Evolutionary conservation across 257 asterid species (phyloP), one percentile per base, ranked within the genome.

Genomic region (Fraxinus quadrangulata): DNA sequence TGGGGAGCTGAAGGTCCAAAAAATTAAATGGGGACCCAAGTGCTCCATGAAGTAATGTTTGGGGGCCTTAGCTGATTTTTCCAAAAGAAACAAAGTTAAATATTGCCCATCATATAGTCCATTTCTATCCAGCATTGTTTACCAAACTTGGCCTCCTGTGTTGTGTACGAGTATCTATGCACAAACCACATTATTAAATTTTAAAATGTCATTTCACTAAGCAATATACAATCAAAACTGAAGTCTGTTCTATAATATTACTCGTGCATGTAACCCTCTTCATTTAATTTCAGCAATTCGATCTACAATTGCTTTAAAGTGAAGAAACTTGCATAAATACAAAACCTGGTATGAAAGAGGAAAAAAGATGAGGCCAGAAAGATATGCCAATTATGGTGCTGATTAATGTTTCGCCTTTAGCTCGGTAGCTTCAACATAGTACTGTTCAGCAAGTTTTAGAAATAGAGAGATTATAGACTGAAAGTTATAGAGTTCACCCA

Each of bases 391-490:
- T 56, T 56, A 0, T 47, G 37, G 5, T 13, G 56, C 74, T 68
- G 77, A 39, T 65, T 80, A 80, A 24, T 70, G 16, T 77, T 83
- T 86, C 5, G 85, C 70, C 81, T 80, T 85, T 75, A 85, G 90
- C 71, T 87, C 97, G 63, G 97, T 87, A 40, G 97, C 76, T 85
- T 93, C 98, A 26, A 90, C 88, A 6, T 95, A 95, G 28, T 26
- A 26, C 81, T 93, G 93, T 85, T 88, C 94, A 0, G 98, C 99
- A n/a, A 95, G 91, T 82, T 34, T 26, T 26, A 26, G 28, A 26
- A 26, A 26, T 26, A 26, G 28, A 26, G 28, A 26, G 28, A 26
- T 26, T 26, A 26, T 26, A 26, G 28, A 26, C 28, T 26, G 28
- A 26, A 26, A 26, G 28, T 26, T 1, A 1, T 26, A 26, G 28